A percentile compares a stretch with the other conserved stretches of the same genome.
These are phyloP conservation scores for Micractinium sp. DNA, from an alignment of 139 green algal species.

Conservation along the genomic window DNA sequence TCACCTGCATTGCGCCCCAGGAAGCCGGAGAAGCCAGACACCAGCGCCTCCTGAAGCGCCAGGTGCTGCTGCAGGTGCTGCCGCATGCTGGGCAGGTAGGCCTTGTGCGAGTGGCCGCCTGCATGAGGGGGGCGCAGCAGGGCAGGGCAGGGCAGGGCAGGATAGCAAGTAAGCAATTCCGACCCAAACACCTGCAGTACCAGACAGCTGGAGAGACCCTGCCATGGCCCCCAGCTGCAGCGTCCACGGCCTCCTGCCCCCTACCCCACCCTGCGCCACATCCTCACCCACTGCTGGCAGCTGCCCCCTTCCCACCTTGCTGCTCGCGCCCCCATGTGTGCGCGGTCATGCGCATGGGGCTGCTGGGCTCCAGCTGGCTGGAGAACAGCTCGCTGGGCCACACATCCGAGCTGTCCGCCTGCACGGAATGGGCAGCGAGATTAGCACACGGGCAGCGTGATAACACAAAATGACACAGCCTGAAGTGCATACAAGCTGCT, in stretches of 20 bases:
- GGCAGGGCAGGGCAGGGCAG: not conserved
- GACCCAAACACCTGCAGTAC: not conserved
- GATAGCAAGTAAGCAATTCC: not conserved
- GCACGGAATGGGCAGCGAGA: too few relatives aligned
- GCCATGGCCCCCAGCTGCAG: not conserved
- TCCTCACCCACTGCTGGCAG: not conserved
- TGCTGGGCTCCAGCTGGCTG: constrained; percentile 35
- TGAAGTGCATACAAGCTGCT: too few relatives aligned
- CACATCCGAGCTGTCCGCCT: constrained; percentile 70
- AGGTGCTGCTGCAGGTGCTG: constrained; percentile 60
- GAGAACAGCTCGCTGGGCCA: constrained; percentile 61
- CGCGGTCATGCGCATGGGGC: constrained; percentile 33
- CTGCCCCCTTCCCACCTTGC: constrained; percentile 30
- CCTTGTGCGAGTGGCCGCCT: constrained; percentile 30
- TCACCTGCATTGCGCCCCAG: constrained; percentile 26
- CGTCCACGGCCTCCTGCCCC: not conserved
- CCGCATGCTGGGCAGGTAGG: constrained; percentile 41
- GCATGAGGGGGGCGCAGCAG: not conserved
- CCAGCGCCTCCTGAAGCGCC: constrained; percentile 47
- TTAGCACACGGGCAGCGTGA: too few relatives aligned
- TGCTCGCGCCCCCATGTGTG: constrained; percentile 18
- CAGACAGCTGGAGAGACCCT: not conserved
- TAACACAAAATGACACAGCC: too few relatives aligned
- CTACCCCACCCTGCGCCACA: not conserved
- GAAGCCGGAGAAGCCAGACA: constrained; percentile 51